Percentiles rank a stretch among this genome's conserved stretches.
Conservation (phyloP, 257 asterid genomes). For the Penstemon davidsonii region DNA sequence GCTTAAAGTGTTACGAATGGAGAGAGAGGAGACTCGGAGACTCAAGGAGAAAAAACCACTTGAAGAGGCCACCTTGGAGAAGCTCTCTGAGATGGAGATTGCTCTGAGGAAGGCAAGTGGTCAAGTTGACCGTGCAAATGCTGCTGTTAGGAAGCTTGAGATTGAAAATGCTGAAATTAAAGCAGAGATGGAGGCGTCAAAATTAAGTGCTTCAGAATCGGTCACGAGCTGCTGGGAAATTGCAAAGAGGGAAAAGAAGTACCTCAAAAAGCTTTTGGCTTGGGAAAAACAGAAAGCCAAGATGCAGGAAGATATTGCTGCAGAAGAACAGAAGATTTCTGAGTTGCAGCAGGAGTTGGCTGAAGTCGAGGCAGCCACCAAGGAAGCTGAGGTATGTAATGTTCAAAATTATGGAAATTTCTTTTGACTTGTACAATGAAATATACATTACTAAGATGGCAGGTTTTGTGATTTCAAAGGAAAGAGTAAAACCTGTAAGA, state of each 20-base stretch:
- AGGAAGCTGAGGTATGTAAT: conserved; percentile 71
- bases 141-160: conserved; percentile 80
- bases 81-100: conserved; percentile 79
- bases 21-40: conserved; percentile 80
- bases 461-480: too few species aligned
- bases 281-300: conserved; percentile 90
- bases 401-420: conserved; percentile 16
- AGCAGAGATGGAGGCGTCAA: conserved; percentile 94
- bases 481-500: too few species aligned
- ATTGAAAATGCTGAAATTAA: conserved; percentile 77
- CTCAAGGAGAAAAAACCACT: conserved; percentile 67
- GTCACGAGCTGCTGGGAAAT: conserved; percentile 66
- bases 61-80: conserved; percentile 66
- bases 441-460: too few species aligned
- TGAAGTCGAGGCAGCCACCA: conserved; percentile 57
- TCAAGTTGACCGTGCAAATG: conserved; percentile 80
- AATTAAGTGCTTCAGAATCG: conserved; percentile 92
- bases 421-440: neutral
- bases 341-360: conserved; percentile 63
- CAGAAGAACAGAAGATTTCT: conserved; percentile 56
- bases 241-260: conserved; percentile 86
- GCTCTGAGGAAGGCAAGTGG: conserved; percentile 80
- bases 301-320: conserved; percentile 84
- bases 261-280: conserved; percentile 67
- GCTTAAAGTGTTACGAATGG: conserved; percentile 81